These are phyloP conservation scores for Naganishia onofrii DNA, from an alignment of 768 basidiomycete genomes.

Conservation along the genomic window DNA sequence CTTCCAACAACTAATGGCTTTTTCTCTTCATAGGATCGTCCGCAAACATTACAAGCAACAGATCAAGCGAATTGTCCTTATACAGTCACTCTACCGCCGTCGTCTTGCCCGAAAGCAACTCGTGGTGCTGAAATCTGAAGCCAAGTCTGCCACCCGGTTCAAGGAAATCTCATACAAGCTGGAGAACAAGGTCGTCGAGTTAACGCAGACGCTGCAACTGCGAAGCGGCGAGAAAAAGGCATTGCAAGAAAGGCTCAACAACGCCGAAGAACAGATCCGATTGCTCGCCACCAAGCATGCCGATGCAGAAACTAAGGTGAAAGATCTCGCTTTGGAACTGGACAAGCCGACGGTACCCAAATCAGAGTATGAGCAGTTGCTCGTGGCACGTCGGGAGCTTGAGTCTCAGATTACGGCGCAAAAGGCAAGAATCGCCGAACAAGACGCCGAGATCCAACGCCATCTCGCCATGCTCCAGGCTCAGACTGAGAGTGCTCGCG, in stretches of 20 bases:
- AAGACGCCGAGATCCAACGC: conserved; percentile 77
- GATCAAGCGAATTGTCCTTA: conserved; percentile 68
- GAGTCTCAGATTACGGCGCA: conserved; percentile 80
- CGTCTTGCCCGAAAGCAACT: conserved; percentile 82
- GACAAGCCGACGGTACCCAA: conserved; percentile 69
- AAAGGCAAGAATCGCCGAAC: conserved; percentile 68
- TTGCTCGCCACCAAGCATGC: conserved; percentile 84
- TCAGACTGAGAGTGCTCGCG: conserved; percentile 62
- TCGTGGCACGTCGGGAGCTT: conserved; percentile 70
- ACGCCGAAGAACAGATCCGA: conserved; percentile 79
- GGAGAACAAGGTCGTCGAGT: conserved; percentile 98
- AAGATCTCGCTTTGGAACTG: conserved; percentile 69
- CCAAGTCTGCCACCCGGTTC: conserved; percentile 94
- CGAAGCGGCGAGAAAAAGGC: conserved; percentile 88
- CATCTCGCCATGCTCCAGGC: conserved; percentile 72
- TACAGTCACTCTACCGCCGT: conserved; percentile 90
- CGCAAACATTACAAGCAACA: conserved; percentile 39
- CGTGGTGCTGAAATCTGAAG: conserved; percentile 77
- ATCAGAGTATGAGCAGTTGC: conserved; percentile 68
- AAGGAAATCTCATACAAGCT: conserved; percentile 94
- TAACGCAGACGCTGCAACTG: conserved; percentile 87
- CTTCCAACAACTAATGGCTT: conserved; percentile 31
- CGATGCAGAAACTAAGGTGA: conserved; percentile 72
- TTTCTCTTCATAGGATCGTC: conserved; percentile 44
- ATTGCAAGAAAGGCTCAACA: conserved; percentile 68